Evolutionary conservation across 2,329 filamentous ascomycete genomes (phyloP).

Genomic region (Podosphaera aphanis): DNA sequence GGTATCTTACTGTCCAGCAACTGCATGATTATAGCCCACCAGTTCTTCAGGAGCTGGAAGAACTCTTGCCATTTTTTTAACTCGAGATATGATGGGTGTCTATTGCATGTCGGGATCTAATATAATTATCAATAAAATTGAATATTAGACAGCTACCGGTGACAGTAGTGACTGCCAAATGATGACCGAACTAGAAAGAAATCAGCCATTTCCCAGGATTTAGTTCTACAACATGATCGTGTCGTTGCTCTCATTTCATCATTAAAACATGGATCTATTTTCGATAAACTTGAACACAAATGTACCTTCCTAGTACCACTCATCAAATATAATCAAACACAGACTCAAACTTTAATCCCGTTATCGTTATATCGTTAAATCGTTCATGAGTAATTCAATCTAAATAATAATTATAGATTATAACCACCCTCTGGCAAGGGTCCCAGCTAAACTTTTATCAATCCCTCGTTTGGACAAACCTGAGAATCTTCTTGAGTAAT

Average conservation of each 20-base stretch:
- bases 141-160: not conserved
- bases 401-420: too few relatives aligned
- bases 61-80: slow-evolving; percentile 17
- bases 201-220: not conserved
- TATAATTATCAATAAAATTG: not conserved
- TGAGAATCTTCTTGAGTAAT: too few relatives aligned
- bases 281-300: too few relatives aligned
- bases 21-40: slow-evolving; percentile 48
- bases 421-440: too few relatives aligned
- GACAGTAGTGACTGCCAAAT: not conserved
- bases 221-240: not conserved
- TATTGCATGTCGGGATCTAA: not conserved
- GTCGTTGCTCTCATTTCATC: not conserved
- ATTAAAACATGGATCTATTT: not conserved
- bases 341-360: too few relatives aligned
- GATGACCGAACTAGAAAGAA: not conserved
- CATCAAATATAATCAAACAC: too few relatives aligned
- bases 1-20: slow-evolving; percentile 57
- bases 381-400: too few relatives aligned
- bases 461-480: too few relatives aligned
- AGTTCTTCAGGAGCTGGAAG: slow-evolving; percentile 28
- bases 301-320: too few relatives aligned
- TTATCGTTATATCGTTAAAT: too few relatives aligned
- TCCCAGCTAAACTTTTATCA: too few relatives aligned
- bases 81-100: not conserved